Evolutionary conservation across 257 asterid species (phyloP).

Genomic region (Jacaranda mimosifolia): DNA sequence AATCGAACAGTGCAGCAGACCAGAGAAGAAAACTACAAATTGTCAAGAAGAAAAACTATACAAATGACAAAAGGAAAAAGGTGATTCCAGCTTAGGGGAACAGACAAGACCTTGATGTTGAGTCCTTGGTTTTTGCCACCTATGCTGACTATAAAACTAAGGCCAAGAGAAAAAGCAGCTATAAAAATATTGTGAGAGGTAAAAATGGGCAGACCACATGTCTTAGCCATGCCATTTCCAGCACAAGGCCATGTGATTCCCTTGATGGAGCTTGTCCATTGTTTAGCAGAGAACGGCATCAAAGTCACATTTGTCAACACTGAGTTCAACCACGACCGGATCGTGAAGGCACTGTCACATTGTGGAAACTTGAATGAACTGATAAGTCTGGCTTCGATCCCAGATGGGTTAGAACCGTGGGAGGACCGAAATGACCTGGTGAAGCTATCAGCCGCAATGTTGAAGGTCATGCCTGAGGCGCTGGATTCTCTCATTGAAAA

Average conservation of each 20-base stretch:
- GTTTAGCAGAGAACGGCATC: slow-evolving; percentile 52
- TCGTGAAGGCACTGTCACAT: slow-evolving; percentile 44
- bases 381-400: slow-evolving; percentile 55
- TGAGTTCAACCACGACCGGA: slow-evolving; percentile 59
- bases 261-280: slow-evolving; percentile 60
- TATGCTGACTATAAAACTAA: slow-evolving; percentile 18
- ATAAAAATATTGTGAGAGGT: not conserved
- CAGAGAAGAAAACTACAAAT: too few species aligned
- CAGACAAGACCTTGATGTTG: slow-evolving; percentile 7
- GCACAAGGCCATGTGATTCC: slow-evolving; percentile 89
- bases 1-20: too few species aligned
- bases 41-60: not conserved
- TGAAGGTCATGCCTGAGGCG: slow-evolving; percentile 52
- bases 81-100: not conserved
- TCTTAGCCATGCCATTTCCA: slow-evolving; percentile 67
- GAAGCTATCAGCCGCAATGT: slow-evolving; percentile 38
- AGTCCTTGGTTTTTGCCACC: not conserved
- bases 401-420: slow-evolving; percentile 66
- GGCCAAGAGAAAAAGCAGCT: not conserved
- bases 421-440: slow-evolving; percentile 65
- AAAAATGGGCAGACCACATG: slow-evolving; percentile 62
- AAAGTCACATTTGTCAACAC: slow-evolving; percentile 63
- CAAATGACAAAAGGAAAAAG: slow-evolving; percentile 2
- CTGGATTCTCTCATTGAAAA: slow-evolving; percentile 50
- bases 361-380: slow-evolving; percentile 28